phyloP scores from a whole-genome alignment of 306 rosid species.

The Begonia loranthoides region DNA sequence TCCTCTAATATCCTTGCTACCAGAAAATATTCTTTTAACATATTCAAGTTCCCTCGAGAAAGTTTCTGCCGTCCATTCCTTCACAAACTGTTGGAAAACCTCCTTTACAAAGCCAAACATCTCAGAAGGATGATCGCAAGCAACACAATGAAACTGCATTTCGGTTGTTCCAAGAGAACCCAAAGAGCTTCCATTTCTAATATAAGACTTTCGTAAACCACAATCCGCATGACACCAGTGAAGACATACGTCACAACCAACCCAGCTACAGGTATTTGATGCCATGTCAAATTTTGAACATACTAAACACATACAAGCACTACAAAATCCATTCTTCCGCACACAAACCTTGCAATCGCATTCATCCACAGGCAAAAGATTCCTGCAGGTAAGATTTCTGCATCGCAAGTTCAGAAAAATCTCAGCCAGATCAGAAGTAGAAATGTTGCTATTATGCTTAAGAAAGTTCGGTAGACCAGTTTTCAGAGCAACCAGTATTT shows the following conservation, averaged over 20 bases:
- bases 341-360: slow-evolving; percentile 96
- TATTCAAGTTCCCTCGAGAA: slow-evolving; percentile 78
- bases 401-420: slow-evolving; percentile 66
- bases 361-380: slow-evolving; percentile 81
- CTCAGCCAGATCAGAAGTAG: slow-evolving; percentile 68
- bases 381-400: slow-evolving; percentile 56
- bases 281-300: slow-evolving; percentile 92
- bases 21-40: slow-evolving; percentile 74
- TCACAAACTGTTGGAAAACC: slow-evolving; percentile 79
- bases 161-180: slow-evolving; percentile 62
- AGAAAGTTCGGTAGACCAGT: slow-evolving; percentile 59
- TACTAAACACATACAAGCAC: slow-evolving; percentile 90
- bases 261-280: slow-evolving; percentile 89
- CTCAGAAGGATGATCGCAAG: slow-evolving; percentile 97
- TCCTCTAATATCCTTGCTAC: slow-evolving; percentile 85
- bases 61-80: slow-evolving; percentile 74
- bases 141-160: slow-evolving; percentile 97
- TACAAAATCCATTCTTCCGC: slow-evolving; percentile 85
- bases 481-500: slow-evolving; percentile 78
- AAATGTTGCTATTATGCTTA: slow-evolving; percentile 28
- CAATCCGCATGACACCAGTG: slow-evolving; percentile 98
- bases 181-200: slow-evolving; percentile 74
- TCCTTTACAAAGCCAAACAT: slow-evolving; percentile 98
- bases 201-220: slow-evolving; percentile 71
- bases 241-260: slow-evolving; percentile 95